Conservation (phyloP, 805 yeast genomes). For the Hanseniaspora vineae region DNA sequence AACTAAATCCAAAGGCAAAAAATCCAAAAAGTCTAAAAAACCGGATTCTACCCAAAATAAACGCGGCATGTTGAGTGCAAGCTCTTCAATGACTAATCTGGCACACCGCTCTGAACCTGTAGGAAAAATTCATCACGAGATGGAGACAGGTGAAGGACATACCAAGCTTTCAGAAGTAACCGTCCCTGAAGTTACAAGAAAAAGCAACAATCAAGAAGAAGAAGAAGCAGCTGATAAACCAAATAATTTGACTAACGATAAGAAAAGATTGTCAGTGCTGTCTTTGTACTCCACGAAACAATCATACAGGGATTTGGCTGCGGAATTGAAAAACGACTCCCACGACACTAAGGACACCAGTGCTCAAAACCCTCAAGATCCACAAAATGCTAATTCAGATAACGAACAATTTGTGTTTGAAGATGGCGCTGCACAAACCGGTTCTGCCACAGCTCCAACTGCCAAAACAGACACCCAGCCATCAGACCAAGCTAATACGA, state of each 20-base stretch:
- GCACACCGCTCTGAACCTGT: background rate
- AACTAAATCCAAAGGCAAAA: constrained; percentile 2
- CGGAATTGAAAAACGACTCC: constrained; percentile 22
- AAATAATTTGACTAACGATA: constrained; percentile 21
- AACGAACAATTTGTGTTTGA: constrained; percentile 4
- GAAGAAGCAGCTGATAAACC: constrained; percentile 10
- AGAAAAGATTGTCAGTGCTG: constrained; percentile 55
- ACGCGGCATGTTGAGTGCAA: constrained; percentile 11
- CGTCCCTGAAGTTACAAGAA: constrained; percentile 61
- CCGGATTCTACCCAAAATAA: constrained; percentile 8
- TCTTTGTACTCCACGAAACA: constrained; percentile 53
- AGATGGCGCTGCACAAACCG: background rate
- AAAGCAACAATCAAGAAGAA: constrained; percentile 46
- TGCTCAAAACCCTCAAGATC: background rate
- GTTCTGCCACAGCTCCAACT: too few relatives aligned
- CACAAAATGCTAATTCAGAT: background rate
- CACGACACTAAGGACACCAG: background rate
- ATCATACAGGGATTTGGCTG: constrained; percentile 47
- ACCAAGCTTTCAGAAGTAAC: constrained; percentile 47
- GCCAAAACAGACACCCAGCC: too few relatives aligned
- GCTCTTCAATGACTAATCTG: constrained; percentile 8
- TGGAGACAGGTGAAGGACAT: constrained; percentile 23
- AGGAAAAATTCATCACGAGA: constrained; percentile 1
- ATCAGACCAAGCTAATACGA: too few relatives aligned
- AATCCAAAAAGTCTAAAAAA: constrained; percentile 4